Evolutionary conservation across 2,329 filamentous ascomycete genomes (phyloP).

Genomic region (Pyrenochaeta sp.): DNA sequence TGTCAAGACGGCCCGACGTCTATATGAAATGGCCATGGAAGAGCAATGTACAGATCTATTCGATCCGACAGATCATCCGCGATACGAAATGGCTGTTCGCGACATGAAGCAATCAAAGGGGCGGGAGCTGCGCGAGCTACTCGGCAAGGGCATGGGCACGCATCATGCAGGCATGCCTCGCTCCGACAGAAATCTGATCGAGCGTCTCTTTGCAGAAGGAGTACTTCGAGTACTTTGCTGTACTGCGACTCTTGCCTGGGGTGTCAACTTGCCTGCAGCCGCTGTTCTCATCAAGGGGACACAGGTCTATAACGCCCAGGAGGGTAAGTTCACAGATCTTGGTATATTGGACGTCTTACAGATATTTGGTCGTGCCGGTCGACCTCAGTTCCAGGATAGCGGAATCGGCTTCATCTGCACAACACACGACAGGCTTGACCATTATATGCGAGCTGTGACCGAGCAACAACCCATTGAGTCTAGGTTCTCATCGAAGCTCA

Average conservation of each 20-base stretch:
- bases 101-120: conserved; percentile 89
- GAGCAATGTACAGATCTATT: conserved; percentile 82
- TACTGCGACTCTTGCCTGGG: conserved; percentile 97
- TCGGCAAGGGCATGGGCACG: conserved; percentile 90
- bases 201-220: conserved; percentile 87
- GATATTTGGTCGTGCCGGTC: conserved; percentile 97
- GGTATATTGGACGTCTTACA: conserved; percentile 97
- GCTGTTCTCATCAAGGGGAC: conserved; percentile 98
- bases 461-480: conserved; percentile 97
- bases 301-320: conserved; percentile 94
- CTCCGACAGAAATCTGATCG: conserved; percentile 93
- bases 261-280: conserved; percentile 96
- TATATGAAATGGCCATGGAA: conserved; percentile 87
- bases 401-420: conserved; percentile 99
- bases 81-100: conserved; percentile 79
- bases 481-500: conserved; percentile 90
- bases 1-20: conserved; percentile 81
- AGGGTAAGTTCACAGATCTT: conserved; percentile 94
- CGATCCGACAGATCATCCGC: conserved; percentile 79
- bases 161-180: conserved; percentile 98
- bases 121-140: conserved; percentile 84
- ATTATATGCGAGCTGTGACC: conserved; percentile 92
- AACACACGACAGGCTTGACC: conserved; percentile 88
- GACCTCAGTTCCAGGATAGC: conserved; percentile 96
- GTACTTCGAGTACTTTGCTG: conserved; percentile 98